Conservation (phyloP, 441 rosid genomes). For the Adansonia madagascariensis region DNA sequence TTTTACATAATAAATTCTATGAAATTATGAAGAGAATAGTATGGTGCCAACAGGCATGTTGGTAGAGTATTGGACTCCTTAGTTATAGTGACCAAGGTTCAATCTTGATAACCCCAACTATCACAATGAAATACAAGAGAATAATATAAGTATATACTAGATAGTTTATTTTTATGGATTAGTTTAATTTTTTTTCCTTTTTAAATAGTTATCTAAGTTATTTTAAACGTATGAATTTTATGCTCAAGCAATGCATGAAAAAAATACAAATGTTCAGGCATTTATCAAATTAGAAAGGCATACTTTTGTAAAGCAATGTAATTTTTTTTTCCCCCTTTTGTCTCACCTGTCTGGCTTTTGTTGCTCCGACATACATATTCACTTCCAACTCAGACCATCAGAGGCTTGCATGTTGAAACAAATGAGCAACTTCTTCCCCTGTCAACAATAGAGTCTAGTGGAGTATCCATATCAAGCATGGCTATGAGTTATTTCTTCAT, state of each 20-base stretch:
- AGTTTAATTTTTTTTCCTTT: background rate
- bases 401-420: background rate
- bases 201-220: background rate
- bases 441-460: background rate
- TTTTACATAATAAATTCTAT: background rate
- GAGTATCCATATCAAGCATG: background rate
- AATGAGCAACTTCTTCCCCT: background rate
- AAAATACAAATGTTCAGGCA: background rate
- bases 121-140: background rate
- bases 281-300: conserved; percentile 1
- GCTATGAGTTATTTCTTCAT: background rate
- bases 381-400: background rate
- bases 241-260: background rate
- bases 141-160: background rate
- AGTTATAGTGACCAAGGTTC: background rate
- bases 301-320: background rate
- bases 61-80: background rate
- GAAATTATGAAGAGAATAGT: background rate
- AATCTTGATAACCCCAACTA: no score
- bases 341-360: conserved; percentile 7
- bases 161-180: background rate
- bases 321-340: background rate
- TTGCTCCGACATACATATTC: background rate
- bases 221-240: background rate
- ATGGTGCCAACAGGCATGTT: background rate